Evolutionary conservation across 768 basidiomycete genomes (phyloP), one percentile per base, ranked within the genome.

Genomic region (Floccularia luteovirens): DNA sequence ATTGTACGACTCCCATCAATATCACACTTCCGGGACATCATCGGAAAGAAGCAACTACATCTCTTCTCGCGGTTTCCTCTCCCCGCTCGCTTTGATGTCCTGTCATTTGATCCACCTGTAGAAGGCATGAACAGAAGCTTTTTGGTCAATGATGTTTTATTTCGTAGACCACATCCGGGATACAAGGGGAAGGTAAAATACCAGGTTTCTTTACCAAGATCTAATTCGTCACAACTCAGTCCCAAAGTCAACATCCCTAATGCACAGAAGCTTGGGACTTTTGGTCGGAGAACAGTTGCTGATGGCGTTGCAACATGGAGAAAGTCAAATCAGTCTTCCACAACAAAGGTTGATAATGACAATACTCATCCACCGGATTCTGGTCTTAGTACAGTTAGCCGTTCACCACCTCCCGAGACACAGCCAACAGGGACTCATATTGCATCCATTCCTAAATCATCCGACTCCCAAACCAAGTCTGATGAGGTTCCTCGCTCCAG

Each of bases 41-140:
- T 82, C 11, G 58, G 63, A 28, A 72, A 63, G 43, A 68, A 62
- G 43, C 79, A 80, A 49, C 36, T 75, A 12, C 54, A 63, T 25
- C 46, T 64, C 23, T 69, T 72, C 44, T 69, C 59, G 38, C 63
- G 58, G 37, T 54, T 58, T 13, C 50, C 61, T 3, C 50, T 57
- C 23, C 64, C 59, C 20, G 50, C 73, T 21, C 74, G 80, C 31
- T 70, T 75, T 61, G 86, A 89, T 39, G 70, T 79, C 20, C 62
- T 83, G 21, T 80, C 82, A 2, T 85, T 81, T 60, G 74, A 77
- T 23, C 85, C 88, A 38, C 81, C 82, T 13, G 68, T 82, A 11
- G 72, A 74, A 41, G 78, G 74, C 35, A 81, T 81, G 75, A 73
- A 48, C 38, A 71, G 61, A 31, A 66, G 72, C 34, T 80, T 82